Evolutionary conservation across 2,329 filamentous ascomycete genomes (phyloP).

Genomic region (Cercospora janseana): DNA sequence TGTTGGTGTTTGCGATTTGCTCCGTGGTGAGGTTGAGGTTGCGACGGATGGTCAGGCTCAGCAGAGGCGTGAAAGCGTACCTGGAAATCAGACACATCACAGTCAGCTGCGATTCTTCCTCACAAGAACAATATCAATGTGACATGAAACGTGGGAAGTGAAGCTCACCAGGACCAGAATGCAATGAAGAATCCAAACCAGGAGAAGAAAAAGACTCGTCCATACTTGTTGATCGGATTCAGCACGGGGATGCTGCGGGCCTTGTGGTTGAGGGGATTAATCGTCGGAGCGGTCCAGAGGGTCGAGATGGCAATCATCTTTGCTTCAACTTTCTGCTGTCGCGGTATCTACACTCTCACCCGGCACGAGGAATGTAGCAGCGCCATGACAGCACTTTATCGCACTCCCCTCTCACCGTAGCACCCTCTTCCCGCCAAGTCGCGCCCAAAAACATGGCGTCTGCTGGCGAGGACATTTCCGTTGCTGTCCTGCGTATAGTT

Average conservation of each 20-base stretch:
- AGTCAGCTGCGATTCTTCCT: background rate
- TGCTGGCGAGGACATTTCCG: slow-evolving; percentile 1
- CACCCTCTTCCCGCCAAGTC: background rate
- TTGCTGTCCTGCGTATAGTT: background rate
- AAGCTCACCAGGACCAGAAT: slow-evolving; percentile 72
- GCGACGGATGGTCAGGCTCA: slow-evolving; percentile 72
- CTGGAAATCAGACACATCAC: slow-evolving; percentile 42
- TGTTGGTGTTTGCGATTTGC: slow-evolving; percentile 85
- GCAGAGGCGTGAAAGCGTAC: slow-evolving; percentile 85
- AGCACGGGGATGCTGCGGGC: slow-evolving; percentile 75
- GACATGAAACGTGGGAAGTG: too few species aligned
- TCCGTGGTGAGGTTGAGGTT: slow-evolving; percentile 69
- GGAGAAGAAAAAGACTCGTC: slow-evolving; percentile 84
- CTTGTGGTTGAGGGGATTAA: slow-evolving; percentile 83
- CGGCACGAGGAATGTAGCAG: too few species aligned
- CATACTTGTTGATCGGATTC: slow-evolving; percentile 75
- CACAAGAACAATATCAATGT: too few species aligned
- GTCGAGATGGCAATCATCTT: slow-evolving; percentile 15
- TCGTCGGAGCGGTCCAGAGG: slow-evolving; percentile 58
- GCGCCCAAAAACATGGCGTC: background rate
- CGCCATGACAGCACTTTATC: background rate
- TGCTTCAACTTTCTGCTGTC: background rate
- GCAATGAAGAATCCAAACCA: slow-evolving; percentile 83
- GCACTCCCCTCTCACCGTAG: too few species aligned
- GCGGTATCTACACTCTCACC: too few species aligned